Conservation (phyloP, 768 basidiomycete genomes). For the Strobilomyces confusus region DNA sequence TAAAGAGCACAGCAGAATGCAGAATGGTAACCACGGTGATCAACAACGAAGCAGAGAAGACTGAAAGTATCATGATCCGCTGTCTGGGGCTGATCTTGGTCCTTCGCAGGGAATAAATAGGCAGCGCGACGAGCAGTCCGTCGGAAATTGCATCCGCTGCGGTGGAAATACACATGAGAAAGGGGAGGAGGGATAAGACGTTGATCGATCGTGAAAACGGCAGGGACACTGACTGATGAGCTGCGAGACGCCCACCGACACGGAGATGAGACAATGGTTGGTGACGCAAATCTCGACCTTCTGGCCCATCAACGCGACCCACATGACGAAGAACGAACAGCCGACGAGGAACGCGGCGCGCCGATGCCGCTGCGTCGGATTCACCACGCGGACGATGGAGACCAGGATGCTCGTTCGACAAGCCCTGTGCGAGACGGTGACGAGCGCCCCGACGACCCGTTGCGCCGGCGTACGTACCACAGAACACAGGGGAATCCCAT, state of each 20-base stretch:
- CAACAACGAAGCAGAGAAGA: constrained; percentile 19
- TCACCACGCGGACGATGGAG: constrained; percentile 19
- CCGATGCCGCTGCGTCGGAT: constrained; percentile 7
- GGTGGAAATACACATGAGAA: neutral
- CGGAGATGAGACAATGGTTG: neutral
- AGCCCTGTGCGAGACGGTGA: constrained; percentile 10
- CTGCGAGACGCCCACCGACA: constrained; percentile 12
- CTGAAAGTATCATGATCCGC: constrained; percentile 16
- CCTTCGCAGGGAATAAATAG: constrained; percentile 11
- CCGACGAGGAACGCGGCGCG: constrained; percentile 6
- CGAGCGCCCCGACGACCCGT: neutral
- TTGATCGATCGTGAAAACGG: neutral
- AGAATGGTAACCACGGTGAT: constrained; percentile 19
- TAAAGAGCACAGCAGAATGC: constrained; percentile 11
- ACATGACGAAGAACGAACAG: constrained; percentile 22
- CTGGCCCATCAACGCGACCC: constrained; percentile 18
- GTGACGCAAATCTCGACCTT: constrained; percentile 7
- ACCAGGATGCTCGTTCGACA: constrained; percentile 24
- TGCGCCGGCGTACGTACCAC: constrained; percentile 15
- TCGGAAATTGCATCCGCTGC: constrained; percentile 24
- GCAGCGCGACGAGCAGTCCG: constrained; percentile 11
- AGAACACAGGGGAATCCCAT: constrained; percentile 16
- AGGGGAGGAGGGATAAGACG: neutral
- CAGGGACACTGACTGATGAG: constrained; percentile 18
- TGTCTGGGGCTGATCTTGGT: constrained; percentile 5